These are phyloP conservation scores for Raffaelea ambrosiae DNA, from an alignment of 2,329 filamentous ascomycete genomes.

Conservation along the genomic window DNA sequence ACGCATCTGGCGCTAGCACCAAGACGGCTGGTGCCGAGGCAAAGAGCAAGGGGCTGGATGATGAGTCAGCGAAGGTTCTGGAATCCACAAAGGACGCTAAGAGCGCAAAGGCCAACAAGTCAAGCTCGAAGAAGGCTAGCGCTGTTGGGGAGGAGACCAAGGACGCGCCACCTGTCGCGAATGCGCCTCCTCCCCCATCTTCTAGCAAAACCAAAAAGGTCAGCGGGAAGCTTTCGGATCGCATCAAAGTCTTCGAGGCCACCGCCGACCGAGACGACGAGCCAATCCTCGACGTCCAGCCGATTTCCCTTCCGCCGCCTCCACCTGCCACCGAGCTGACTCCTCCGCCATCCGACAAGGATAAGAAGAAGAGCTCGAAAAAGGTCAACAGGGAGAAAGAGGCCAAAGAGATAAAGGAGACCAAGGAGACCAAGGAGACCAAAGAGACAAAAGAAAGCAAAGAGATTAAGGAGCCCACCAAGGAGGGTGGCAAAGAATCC, in stretches of 20 bases:
- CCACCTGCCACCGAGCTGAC: conserved; percentile 29
- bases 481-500: not conserved
- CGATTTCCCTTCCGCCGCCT: conserved; percentile 5
- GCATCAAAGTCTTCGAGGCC: conserved; percentile 47
- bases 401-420: conserved; percentile 16
- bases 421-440: not conserved
- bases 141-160: conserved; percentile 5
- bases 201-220: conserved; percentile 32
- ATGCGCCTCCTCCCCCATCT: not conserved
- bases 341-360: conserved; percentile 27
- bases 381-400: conserved; percentile 21
- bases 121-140: conserved; percentile 30
- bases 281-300: conserved; percentile 1
- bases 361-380: conserved; percentile 10
- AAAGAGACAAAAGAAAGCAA: not conserved
- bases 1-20: not conserved
- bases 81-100: conserved; percentile 9
- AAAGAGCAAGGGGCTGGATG: not conserved
- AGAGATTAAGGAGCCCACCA: not conserved
- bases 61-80: conserved; percentile 10
- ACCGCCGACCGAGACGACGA: conserved; percentile 25
- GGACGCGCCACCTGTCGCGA: conserved; percentile 6
- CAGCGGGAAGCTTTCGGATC: conserved; percentile 46
- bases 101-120: conserved; percentile 10
- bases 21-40: conserved; percentile 5